Conservation (phyloP, 805 yeast species). For the Lipomyces yamanashiensis region DNA sequence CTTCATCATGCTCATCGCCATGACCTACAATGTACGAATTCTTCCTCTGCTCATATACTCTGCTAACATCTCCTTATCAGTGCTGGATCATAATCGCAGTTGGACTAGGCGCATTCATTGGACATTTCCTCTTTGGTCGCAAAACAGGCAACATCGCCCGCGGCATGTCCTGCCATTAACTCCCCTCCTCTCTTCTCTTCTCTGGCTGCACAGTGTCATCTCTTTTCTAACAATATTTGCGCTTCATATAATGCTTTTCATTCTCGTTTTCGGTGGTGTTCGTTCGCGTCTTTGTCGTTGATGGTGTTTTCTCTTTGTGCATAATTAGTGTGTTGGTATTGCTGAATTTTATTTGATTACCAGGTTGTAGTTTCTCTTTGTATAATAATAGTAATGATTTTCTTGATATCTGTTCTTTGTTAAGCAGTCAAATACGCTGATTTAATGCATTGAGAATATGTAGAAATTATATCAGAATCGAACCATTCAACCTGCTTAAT, state of each 20-base stretch:
- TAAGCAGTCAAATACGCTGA: too few species aligned
- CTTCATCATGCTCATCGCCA: slow-evolving; percentile 53
- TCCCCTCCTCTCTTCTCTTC: not conserved
- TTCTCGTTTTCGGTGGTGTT: not conserved
- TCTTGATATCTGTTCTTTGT: too few species aligned
- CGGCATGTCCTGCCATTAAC: slow-evolving; percentile 26
- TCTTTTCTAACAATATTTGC: not conserved
- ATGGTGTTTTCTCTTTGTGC: too few species aligned
- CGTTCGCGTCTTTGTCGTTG: not conserved
- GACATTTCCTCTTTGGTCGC: slow-evolving; percentile 47
- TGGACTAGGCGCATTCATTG: slow-evolving; percentile 69
- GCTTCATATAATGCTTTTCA: not conserved
- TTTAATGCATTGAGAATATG: too few species aligned
- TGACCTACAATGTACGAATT: slow-evolving; percentile 67
- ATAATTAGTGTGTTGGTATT: too few species aligned
- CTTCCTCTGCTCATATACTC: not conserved
- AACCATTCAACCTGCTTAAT: too few species aligned
- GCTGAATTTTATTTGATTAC: too few species aligned
- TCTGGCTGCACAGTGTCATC: too few species aligned
- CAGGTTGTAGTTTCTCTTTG: too few species aligned
- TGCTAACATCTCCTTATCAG: slow-evolving; percentile 21
- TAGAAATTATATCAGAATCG: too few species aligned
- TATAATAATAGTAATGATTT: too few species aligned
- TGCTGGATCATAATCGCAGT: slow-evolving; percentile 85
- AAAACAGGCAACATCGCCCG: not conserved